Evolutionary conservation across 495 filamentous ascomycete genomes (phyloP).

Genomic region (Oleoguttula mirabilis): DNA sequence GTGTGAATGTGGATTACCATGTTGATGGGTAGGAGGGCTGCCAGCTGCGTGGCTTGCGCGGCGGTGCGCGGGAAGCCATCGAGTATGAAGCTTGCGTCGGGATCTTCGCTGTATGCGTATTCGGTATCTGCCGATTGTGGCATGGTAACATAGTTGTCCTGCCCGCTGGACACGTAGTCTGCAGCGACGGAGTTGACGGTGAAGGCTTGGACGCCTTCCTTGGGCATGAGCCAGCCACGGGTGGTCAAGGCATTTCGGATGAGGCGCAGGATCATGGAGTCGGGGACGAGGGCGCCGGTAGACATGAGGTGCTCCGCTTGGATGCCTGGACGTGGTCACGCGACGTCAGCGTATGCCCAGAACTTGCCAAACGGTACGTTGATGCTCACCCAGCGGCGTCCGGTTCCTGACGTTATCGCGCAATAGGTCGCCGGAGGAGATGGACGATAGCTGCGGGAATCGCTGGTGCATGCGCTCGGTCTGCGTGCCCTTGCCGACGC

Average conservation of each 20-base stretch:
- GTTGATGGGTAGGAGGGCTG: constrained; percentile 77
- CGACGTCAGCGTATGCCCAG: too few species aligned
- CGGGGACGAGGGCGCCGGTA: constrained; percentile 69
- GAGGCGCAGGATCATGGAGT: constrained; percentile 80
- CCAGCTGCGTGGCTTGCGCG: constrained; percentile 62
- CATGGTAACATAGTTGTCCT: constrained; percentile 9
- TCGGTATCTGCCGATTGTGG: constrained; percentile 8
- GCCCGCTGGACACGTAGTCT: constrained; percentile 30
- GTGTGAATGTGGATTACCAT: constrained; percentile 63
- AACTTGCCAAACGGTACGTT: background rate
- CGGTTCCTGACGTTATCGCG: constrained; percentile 73
- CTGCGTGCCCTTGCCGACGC: constrained; percentile 89
- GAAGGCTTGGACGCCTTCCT: constrained; percentile 22
- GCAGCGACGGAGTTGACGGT: constrained; percentile 23
- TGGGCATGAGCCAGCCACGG: constrained; percentile 62
- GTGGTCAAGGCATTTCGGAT: constrained; percentile 76
- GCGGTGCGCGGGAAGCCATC: constrained; percentile 93
- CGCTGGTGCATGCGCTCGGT: constrained; percentile 73
- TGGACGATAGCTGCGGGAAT: constrained; percentile 78
- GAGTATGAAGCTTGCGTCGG: constrained; percentile 80
- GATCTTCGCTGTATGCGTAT: constrained; percentile 45
- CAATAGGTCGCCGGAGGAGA: constrained; percentile 87
- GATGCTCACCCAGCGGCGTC: constrained; percentile 73
- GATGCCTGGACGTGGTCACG: constrained; percentile 46
- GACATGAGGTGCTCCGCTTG: constrained; percentile 82